phyloP scores from a whole-genome alignment of 1,139 yeast species.

The Diutina sp. region DNA sequence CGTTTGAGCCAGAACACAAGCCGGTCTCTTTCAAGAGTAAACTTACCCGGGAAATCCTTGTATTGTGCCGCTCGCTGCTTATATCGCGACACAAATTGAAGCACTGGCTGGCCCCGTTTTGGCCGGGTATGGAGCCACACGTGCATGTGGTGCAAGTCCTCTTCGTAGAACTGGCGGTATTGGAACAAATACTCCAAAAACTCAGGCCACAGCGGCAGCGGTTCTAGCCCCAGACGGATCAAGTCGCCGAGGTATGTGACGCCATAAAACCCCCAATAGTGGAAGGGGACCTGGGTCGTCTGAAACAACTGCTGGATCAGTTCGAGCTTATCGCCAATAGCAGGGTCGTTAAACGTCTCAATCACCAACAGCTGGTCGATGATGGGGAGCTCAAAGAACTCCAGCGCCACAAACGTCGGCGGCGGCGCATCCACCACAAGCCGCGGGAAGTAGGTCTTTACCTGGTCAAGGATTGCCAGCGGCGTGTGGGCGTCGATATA shows the following conservation, averaged over 20 bases:
- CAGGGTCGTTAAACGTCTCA: not conserved
- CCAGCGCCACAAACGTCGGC: not conserved
- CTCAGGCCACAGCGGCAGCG: not conserved
- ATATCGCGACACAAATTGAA: not conserved
- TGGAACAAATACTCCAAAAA: not conserved
- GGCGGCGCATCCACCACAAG: not conserved
- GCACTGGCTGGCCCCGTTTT: not conserved
- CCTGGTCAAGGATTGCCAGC: not conserved
- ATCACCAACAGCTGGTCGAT: conserved; percentile 1
- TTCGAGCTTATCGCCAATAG: not conserved
- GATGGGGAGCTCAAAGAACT: conserved; percentile 1
- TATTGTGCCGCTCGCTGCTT: not conserved
- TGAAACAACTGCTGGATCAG: not conserved
- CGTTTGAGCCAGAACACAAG: not conserved
- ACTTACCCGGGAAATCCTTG: not conserved
- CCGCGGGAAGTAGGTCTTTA: not conserved
- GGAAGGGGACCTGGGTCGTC: not conserved
- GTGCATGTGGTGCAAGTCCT: conserved; percentile 2
- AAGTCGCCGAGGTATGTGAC: not conserved
- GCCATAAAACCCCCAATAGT: conserved; percentile 1
- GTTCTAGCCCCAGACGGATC: not conserved
- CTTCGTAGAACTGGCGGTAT: not conserved
- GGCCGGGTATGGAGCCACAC: conserved; percentile 1
- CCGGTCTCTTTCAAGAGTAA: not conserved
- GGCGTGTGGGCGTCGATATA: not conserved